Base-by-base conservation (phyloP, 176 grass and related monocot genomes). In the Carex scoparia region DNA sequence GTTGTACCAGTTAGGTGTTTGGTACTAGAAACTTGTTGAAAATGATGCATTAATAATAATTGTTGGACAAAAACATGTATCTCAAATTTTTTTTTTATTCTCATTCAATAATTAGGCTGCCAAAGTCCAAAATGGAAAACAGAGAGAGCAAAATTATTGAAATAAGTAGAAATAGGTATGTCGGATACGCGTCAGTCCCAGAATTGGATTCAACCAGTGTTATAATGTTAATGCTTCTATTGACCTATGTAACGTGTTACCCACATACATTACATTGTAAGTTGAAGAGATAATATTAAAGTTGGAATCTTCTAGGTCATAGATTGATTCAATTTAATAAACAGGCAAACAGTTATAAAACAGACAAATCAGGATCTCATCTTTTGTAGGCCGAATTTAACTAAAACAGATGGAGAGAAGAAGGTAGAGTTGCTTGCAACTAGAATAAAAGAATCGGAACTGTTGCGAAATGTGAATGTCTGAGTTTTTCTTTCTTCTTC, bases 381-480 rank as follows among this genome's bases (percentile, higher is more conserved):
- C 35, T 98, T 98, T 89, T 89, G 80, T 58, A 94, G 78, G 84
- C 95, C 91, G 64, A 66, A 85, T 83, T 88, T 98, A 80, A 61
- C 33, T 61, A 85, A 89, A 88, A 57, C 16, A 48, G 91, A 93
- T 74, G 85, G 95, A 86, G 66, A 30, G 33, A 94, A 94, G 55
- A 94, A 95, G 65, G 57, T 94, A 35, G 76, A 92, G 74, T 88
- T 89, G 85, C 81, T 98, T 89, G 67, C 85, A 7, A 92, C 88
- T 70, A 92, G 86, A 92, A 81, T 89, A 79, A 90, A 73, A 58
- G 81, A 86, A 69, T 88, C 92, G 2, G 14, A 75, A 74, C 85
- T 92, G 69, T 84, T 95, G 86, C 90, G 42, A 80, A 94, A 98
- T 93, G 96, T 98, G 40, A 53, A 73, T 81, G 84, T 88, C 72